A percentile compares a stretch with the other conserved stretches of the same genome.
phyloP scores from a whole-genome alignment of 768 basidiomycete genomes.

The Pluteus cervinus region DNA sequence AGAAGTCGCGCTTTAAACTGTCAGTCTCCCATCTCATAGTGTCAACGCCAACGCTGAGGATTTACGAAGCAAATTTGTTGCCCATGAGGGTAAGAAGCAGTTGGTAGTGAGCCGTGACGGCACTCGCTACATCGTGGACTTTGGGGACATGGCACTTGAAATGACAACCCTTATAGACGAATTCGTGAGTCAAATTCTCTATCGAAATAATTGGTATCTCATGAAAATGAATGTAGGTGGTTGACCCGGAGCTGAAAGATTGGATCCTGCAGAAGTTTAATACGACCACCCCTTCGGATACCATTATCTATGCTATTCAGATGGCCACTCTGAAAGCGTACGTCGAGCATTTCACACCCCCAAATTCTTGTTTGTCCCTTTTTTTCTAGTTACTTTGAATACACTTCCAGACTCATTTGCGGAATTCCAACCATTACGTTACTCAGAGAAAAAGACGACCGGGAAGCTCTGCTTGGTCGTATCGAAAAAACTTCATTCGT shows the following conservation, averaged over 20 bases:
- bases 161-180: conserved; percentile 9
- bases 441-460: conserved; percentile 25
- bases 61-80: conserved; percentile 20
- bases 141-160: conserved; percentile 18
- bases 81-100: conserved; percentile 19
- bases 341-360: too few species aligned
- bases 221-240: conserved; percentile 12
- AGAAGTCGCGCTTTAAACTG: too few species aligned
- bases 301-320: conserved; percentile 20
- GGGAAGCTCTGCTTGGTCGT: conserved; percentile 20
- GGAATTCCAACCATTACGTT: conserved; percentile 31
- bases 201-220: conserved; percentile 22
- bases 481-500: conserved; percentile 25
- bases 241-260: conserved; percentile 17
- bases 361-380: too few species aligned
- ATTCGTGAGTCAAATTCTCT: too few species aligned
- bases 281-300: conserved; percentile 26
- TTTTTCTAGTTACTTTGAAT: conserved; percentile 26
- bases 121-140: conserved; percentile 16
- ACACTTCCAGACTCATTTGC: conserved; percentile 17
- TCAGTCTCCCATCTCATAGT: too few species aligned
- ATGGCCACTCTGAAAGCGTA: conserved; percentile 23
- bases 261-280: conserved; percentile 30
- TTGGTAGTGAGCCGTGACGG: conserved; percentile 14
- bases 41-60: conserved; percentile 22